phyloP scores from a whole-genome alignment of 1,139 yeast genomes.

The Yamadazyma membranifaciens region DNA sequence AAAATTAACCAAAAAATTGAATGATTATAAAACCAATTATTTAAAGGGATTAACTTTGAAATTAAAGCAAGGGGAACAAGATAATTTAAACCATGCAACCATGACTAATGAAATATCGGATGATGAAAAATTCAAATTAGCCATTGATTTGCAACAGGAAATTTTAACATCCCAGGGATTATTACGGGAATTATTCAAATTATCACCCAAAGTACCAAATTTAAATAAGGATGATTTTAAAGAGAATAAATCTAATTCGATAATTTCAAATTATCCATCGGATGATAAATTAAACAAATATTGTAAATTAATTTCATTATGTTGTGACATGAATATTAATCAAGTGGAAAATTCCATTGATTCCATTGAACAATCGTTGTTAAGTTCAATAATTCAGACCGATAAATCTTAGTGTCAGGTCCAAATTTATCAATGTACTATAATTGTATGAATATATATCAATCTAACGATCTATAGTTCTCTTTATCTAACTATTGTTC shows the following conservation, averaged over 20 bases:
- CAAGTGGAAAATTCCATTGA: slow-evolving; percentile 46
- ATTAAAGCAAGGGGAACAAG: neutral
- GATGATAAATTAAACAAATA: slow-evolving; percentile 42
- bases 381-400: slow-evolving; percentile 11
- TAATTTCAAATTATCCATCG: slow-evolving; percentile 27
- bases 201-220: slow-evolving; percentile 27
- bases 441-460: too few species aligned
- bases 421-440: too few species aligned
- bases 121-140: slow-evolving; percentile 16
- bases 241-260: slow-evolving; percentile 17
- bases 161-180: slow-evolving; percentile 22
- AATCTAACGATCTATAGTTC: too few species aligned
- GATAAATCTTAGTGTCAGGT: too few species aligned
- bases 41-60: slow-evolving; percentile 6
- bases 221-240: slow-evolving; percentile 16
- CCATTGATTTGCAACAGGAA: slow-evolving; percentile 23
- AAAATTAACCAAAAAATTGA: slow-evolving; percentile 23
- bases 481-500: too few species aligned
- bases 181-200: slow-evolving; percentile 17
- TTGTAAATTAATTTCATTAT: slow-evolving; percentile 41
- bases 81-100: neutral
- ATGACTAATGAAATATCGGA: neutral
- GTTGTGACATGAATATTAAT: slow-evolving; percentile 44
- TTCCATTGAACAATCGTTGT: slow-evolving; percentile 39
- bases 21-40: slow-evolving; percentile 17